Percentiles rank a stretch among this genome's conserved stretches.
phyloP scores from a whole-genome alignment of 768 basidiomycete species.

The Pulveroboletus sp. region DNA sequence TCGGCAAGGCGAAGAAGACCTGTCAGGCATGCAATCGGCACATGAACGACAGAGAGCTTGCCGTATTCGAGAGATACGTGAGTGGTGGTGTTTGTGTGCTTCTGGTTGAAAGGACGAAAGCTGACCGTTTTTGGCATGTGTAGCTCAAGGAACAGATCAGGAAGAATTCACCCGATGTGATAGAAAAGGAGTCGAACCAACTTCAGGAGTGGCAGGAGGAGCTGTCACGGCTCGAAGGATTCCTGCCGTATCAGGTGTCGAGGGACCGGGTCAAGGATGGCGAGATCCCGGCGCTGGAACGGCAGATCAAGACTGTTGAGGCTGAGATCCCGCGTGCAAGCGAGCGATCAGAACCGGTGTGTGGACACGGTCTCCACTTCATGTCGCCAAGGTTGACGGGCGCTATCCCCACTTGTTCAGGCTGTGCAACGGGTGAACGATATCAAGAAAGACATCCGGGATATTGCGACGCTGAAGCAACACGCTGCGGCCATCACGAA shows the following conservation, averaged over 20 bases:
- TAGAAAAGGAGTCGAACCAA: slow-evolving; percentile 31
- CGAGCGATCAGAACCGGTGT: slow-evolving; percentile 58
- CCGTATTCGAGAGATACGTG: slow-evolving; percentile 69
- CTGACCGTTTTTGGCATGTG: background rate
- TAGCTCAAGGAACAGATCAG: slow-evolving; percentile 66
- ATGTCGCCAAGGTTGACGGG: background rate
- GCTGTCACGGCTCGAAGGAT: slow-evolving; percentile 48
- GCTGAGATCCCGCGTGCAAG: slow-evolving; percentile 48
- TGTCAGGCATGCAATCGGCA: slow-evolving; percentile 77
- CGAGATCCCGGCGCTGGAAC: slow-evolving; percentile 67
- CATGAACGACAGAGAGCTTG: slow-evolving; percentile 50
- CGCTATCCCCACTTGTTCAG: slow-evolving; percentile 31
- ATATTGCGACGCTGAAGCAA: slow-evolving; percentile 55
- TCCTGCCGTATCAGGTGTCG: slow-evolving; percentile 54
- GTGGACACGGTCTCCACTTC: slow-evolving; percentile 4
- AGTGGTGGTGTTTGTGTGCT: slow-evolving; percentile 14
- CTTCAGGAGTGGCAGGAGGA: slow-evolving; percentile 58
- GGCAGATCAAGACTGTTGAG: slow-evolving; percentile 55
- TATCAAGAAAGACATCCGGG: slow-evolving; percentile 56
- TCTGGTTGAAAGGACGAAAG: background rate
- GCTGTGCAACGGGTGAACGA: slow-evolving; percentile 46
- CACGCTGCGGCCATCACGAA: slow-evolving; percentile 55
- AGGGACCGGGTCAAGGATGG: slow-evolving; percentile 48
- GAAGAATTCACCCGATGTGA: slow-evolving; percentile 45
- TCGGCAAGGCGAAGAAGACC: slow-evolving; percentile 56